Evolutionary conservation across 2,329 filamentous ascomycete species (phyloP).

Genomic region (Zasmidium cellare): DNA sequence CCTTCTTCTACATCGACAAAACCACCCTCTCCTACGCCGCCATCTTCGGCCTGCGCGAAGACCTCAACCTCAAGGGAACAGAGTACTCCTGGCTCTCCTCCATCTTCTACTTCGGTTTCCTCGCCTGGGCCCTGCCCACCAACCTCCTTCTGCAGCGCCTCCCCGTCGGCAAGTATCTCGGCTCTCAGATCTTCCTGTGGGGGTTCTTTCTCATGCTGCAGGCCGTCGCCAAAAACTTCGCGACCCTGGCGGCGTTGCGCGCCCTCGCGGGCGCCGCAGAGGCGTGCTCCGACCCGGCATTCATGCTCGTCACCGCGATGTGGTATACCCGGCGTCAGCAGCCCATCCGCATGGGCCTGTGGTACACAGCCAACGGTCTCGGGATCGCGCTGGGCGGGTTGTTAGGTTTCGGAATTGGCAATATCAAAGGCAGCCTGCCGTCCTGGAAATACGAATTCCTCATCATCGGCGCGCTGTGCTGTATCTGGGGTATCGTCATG

Average conservation of each 20-base stretch:
- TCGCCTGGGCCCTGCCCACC: constrained; percentile 56
- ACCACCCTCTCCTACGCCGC: constrained; percentile 64
- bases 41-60: constrained; percentile 63
- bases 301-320: constrained; percentile 66
- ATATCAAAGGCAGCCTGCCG: constrained; percentile 57
- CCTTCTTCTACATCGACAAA: constrained; percentile 44
- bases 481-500: constrained; percentile 61
- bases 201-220: constrained; percentile 43
- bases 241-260: constrained; percentile 56
- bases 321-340: constrained; percentile 65
- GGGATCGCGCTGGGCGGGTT: constrained; percentile 61
- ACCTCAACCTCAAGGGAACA: constrained; percentile 57
- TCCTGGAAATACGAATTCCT: constrained; percentile 69
- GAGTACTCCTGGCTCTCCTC: constrained; percentile 58
- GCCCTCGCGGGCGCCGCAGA: constrained; percentile 59
- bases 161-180: constrained; percentile 53
- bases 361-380: constrained; percentile 61
- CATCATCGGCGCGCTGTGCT: constrained; percentile 59
- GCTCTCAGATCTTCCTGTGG: constrained; percentile 61
- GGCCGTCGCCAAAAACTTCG: constrained; percentile 46
- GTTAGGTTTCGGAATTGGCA: constrained; percentile 61
- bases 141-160: constrained; percentile 55
- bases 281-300: constrained; percentile 59
- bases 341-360: constrained; percentile 59
- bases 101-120: constrained; percentile 56